Evolutionary conservation across 2,329 filamentous ascomycete species (phyloP), one percentile per base, ranked within the genome.

Genomic region (Zelopaecilomyces penicillatus): DNA sequence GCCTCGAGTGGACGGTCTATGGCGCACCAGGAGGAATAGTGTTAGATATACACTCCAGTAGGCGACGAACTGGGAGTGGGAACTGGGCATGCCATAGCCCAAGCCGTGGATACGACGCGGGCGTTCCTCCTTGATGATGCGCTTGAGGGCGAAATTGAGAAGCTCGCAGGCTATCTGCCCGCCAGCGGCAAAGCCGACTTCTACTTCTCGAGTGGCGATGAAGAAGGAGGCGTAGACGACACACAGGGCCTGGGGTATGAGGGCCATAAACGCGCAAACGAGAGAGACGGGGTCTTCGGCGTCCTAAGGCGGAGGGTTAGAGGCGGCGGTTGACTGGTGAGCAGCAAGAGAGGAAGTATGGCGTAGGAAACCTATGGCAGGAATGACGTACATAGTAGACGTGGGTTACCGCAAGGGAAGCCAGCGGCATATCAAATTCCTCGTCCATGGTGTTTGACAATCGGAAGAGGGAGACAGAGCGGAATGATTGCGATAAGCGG

Each of bases 61-160:
- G 45, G 85, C 78, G 49, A 91, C 85, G 63, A 96, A 98, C 69
- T 98, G 93, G 6, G 93, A 86, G 67, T 98, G 93, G 33, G 90
- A 96, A 37, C 71, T 76, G 43, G 93, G 93, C 94, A 98, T 98
- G 56, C 93, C 94, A 61, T 98, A 98, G 52, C 93, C 93, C 65
- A 95, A 95, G 45, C 88, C 90, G 59, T 90, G 82, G 74, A 72
- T 83, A 79, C 84, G 84, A 50, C 74, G 78, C 29, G 93, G 93
- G 41, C 93, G 78, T 64, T 95, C 87, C 65, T 97, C 88, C 61
- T 91, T 93, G 63, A 98, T 91, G 50, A 88, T 72, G 28, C 93
- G 79, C 72, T 98, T 98, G 40, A 98, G 72, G 4, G 74, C 68
- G 65, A 94, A 95, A 67, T 98, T 98, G 57, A 95, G 69, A 29